Evolutionary conservation across 306 rosid species (phyloP).

Genomic region (Lablab purpureus): DNA sequence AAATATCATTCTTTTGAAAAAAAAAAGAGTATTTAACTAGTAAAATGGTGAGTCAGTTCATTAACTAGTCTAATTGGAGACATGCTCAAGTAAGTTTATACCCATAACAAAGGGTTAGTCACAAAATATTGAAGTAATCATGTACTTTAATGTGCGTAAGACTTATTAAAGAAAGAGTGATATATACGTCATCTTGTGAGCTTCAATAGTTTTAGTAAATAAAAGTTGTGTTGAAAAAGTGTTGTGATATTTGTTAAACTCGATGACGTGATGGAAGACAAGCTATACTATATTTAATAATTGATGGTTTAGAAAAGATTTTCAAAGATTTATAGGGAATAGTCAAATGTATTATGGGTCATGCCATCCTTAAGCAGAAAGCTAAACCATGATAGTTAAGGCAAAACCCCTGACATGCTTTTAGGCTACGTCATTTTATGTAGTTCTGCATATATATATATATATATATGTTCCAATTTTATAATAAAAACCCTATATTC

Average conservation of each 20-base stretch:
- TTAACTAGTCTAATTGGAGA: too few species aligned
- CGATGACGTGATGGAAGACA: background rate
- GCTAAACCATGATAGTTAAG: conserved; percentile 26
- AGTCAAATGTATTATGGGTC: conserved; percentile 30
- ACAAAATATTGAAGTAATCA: background rate
- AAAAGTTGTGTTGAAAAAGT: background rate
- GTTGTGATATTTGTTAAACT: background rate
- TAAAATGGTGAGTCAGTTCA: too few species aligned
- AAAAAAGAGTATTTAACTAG: too few species aligned
- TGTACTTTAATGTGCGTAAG: background rate
- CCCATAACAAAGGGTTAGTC: too few species aligned
- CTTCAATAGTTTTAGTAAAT: background rate
- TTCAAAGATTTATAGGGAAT: conserved; percentile 10
- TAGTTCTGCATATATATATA: too few species aligned
- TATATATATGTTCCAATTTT: background rate
- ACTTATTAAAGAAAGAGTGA: background rate
- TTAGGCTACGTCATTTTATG: conserved; percentile 31
- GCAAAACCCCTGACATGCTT: conserved; percentile 38
- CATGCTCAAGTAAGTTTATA: too few species aligned
- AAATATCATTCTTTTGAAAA: too few species aligned
- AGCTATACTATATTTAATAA: conserved; percentile 22
- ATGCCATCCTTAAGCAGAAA: conserved; percentile 34
- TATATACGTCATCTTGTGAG: background rate
- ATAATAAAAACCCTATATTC: background rate
- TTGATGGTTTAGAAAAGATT: conserved; percentile 27